Conservation (phyloP, 176 grass and related monocot genomes). For the Lolium perenne region DNA sequence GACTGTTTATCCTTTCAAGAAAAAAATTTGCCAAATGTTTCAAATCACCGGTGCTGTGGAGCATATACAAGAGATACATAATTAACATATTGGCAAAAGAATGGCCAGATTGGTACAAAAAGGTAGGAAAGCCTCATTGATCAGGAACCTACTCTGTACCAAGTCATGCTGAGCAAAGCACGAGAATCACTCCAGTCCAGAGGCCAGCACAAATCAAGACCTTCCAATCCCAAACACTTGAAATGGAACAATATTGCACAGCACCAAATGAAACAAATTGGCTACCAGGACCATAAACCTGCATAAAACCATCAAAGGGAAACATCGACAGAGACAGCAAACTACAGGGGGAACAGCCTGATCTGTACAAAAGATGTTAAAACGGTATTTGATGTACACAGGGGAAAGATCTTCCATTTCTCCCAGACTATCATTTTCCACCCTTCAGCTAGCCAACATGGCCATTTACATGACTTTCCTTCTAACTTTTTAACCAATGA, state of each 20-base stretch:
- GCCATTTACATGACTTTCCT: constrained; percentile 51
- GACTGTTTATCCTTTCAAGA: too few relatives aligned
- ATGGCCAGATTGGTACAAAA: neutral
- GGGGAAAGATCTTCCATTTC: neutral
- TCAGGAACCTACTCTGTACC: neutral
- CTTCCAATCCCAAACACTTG: neutral
- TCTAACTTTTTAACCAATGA: constrained; percentile 53
- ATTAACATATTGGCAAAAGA: neutral
- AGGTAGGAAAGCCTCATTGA: neutral
- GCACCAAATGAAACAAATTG: neutral
- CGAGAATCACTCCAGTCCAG: neutral
- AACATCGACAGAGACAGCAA: neutral
- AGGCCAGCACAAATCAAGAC: too few relatives aligned
- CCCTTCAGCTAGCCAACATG: constrained; percentile 41
- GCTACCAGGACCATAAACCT: neutral
- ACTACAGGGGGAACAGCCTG: neutral
- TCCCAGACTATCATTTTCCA: constrained; percentile 1
- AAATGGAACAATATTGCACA: neutral
- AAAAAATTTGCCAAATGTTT: too few relatives aligned
- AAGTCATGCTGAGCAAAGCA: neutral
- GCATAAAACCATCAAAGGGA: neutral
- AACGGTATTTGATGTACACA: neutral
- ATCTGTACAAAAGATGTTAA: neutral
- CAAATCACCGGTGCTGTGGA: too few relatives aligned
- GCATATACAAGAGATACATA: too few relatives aligned